phyloP scores from a whole-genome alignment of 2,329 filamentous ascomycete genomes.

The Dactylellina leptospora region DNA sequence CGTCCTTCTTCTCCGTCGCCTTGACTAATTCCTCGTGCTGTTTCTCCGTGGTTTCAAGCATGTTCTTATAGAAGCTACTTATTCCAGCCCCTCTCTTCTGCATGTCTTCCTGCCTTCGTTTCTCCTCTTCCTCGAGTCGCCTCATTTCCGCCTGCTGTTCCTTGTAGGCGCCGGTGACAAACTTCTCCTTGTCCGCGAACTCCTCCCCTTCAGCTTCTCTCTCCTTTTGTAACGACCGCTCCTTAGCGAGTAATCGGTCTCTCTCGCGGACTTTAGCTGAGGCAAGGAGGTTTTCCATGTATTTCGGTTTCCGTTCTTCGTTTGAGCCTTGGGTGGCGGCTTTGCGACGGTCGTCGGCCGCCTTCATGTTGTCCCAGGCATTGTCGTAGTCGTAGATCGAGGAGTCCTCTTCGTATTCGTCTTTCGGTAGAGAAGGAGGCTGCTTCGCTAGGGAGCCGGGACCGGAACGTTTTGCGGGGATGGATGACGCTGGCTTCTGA shows the following conservation, averaged over 20 bases:
- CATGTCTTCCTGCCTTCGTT: constrained; percentile 70
- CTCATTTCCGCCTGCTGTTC: constrained; percentile 79
- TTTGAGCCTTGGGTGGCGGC: constrained; percentile 66
- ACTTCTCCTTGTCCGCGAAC: constrained; percentile 83
- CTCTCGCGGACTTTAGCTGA: constrained; percentile 80
- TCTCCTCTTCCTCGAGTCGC: constrained; percentile 76
- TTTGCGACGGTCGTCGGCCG: constrained; percentile 66
- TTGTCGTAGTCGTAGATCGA: constrained; percentile 86
- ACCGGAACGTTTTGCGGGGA: constrained; percentile 56
- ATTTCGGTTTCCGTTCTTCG: constrained; percentile 74
- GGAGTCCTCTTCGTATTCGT: constrained; percentile 72
- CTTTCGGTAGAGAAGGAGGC: constrained; percentile 67
- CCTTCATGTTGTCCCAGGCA: constrained; percentile 79
- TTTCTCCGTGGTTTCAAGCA: constrained; percentile 75
- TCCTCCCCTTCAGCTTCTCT: constrained; percentile 82
- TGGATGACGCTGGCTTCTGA: constrained; percentile 59
- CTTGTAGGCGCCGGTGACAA: constrained; percentile 85
- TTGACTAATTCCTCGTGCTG: constrained; percentile 75
- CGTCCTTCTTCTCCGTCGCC: constrained; percentile 68
- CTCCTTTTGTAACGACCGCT: constrained; percentile 80
- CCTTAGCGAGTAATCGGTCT: constrained; percentile 78
- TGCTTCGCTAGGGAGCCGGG: constrained; percentile 61
- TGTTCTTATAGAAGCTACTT: constrained; percentile 78
- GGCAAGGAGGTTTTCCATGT: constrained; percentile 77
- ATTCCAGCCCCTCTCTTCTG: constrained; percentile 75